Evolutionary conservation across 2,329 filamentous ascomycete species (phyloP).

Genomic region (Pseudomassariella vexata): DNA sequence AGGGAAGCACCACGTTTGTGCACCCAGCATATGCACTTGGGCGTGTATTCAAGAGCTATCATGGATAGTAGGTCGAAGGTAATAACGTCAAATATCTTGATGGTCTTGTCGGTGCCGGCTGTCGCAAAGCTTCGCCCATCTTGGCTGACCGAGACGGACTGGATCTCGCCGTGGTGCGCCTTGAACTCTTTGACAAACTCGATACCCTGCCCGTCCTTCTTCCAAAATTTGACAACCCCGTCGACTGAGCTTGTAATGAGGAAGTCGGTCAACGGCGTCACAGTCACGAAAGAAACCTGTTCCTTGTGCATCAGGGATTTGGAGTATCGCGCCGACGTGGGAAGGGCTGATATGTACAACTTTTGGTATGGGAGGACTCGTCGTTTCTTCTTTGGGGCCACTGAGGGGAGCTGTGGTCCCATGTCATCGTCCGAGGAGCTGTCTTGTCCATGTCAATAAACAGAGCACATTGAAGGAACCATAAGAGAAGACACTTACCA

Average conservation of each 20-base stretch:
- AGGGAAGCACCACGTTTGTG: conserved; percentile 83
- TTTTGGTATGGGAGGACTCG: conserved; percentile 90
- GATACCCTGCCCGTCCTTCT: conserved; percentile 82
- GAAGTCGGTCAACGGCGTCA: conserved; percentile 90
- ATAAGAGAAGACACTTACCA: conserved; percentile 11
- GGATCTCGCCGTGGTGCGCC: conserved; percentile 81
- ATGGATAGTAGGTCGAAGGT: conserved; percentile 86
- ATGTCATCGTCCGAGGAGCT: conserved; percentile 80
- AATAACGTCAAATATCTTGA: conserved; percentile 78
- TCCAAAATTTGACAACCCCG: conserved; percentile 99
- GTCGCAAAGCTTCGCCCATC: conserved; percentile 94
- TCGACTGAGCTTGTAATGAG: conserved; percentile 90
- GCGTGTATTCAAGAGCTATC: conserved; percentile 68
- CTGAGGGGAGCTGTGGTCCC: conserved; percentile 82
- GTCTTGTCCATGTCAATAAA: conserved; percentile 29
- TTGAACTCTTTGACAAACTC: conserved; percentile 99
- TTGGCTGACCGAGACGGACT: conserved; percentile 74
- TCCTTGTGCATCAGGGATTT: conserved; percentile 99
- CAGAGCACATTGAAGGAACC: too few relatives aligned
- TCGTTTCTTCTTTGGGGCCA: conserved; percentile 81
- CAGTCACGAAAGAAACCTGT: conserved; percentile 78
- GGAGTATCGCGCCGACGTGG: conserved; percentile 75
- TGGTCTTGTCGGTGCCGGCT: conserved; percentile 68
- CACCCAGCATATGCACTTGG: conserved; percentile 85
- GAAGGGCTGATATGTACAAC: conserved; percentile 86